Base-by-base conservation (phyloP, 192 early-diverging fungal genomes). In the Rhizophlyctis rosea region DNA sequence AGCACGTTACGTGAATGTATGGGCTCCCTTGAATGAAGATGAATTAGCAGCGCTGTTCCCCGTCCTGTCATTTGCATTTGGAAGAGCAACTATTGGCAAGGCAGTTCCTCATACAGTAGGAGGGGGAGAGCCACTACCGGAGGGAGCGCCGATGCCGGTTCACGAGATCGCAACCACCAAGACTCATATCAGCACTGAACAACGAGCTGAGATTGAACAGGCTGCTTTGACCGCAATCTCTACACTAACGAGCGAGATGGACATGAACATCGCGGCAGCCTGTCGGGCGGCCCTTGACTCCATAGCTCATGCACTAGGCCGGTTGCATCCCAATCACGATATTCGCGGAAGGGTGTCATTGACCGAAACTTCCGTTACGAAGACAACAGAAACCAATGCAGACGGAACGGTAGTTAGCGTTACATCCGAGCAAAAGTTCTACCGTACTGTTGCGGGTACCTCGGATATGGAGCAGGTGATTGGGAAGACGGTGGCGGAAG, bases 241-340 rank as follows among this genome's bases (percentile, higher is more conserved):
- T 9, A 59, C 65, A 21, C 34, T 72, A 23, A 28, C 50, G 18
- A 28, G 25, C 0, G 7, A 62, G 2, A 31, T 30, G n/a, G 70
- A 71, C 51, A 39, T 69, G 47, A 54, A 52, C 7, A 54, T 72
- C 11, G 36, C 69, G 1, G 63, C 35, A n/a, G 67, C 60, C 16
- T 65, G 70, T 24, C 35, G 47, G 14, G 30, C 62, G 21, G 27
- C 69, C 14, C 39, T 73, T 9, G 36, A 64, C 1, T 65, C 68
- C 24, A 31, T 73, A 24, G 44, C 47, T 1, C 11, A 47, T 2
- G 59, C 60, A 4, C 54, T 79, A n/a, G 59, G 62, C n/a, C 28
- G 50, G 24, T 34, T 79, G 4, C 70, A 79, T 34, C 34, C 56
- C 27, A 59, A 75, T 23, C 61, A 70, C 25, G 3, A 35, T 9